These are phyloP conservation scores for Thozetella sp. DNA, from an alignment of 495 filamentous ascomycete species.

Conservation along the genomic window DNA sequence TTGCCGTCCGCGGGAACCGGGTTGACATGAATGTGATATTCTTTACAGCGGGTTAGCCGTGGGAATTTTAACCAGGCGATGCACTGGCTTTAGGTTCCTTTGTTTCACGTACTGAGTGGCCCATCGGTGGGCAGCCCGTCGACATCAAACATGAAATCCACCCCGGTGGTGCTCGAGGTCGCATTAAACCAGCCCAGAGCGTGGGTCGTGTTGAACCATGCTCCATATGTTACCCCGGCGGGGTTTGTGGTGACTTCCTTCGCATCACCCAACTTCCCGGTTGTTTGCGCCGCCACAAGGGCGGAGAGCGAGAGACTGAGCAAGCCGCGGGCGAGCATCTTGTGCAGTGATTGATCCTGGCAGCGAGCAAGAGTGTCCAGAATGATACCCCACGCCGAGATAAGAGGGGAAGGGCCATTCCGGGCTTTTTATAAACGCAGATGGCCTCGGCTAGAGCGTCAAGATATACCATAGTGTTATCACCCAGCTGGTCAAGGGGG, in stretches of 20 bases:
- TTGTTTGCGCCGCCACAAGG: constrained; percentile 38
- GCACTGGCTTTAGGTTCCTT: no score
- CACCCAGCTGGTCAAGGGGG: background rate
- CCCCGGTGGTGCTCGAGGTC: constrained; percentile 53
- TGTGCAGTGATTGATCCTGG: constrained; percentile 3
- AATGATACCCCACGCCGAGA: background rate
- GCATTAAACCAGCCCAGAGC: constrained; percentile 64
- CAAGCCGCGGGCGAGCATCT: constrained; percentile 40
- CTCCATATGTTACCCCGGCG: constrained; percentile 54
- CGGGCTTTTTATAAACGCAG: background rate
- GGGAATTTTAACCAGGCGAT: background rate
- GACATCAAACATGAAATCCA: constrained; percentile 61
- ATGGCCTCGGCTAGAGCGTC: background rate
- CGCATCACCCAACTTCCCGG: constrained; percentile 54
- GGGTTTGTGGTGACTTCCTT: constrained; percentile 60
- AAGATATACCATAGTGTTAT: background rate
- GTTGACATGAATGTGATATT: constrained; percentile 77
- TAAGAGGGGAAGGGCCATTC: background rate
- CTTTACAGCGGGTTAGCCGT: constrained; percentile 36
- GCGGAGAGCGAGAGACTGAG: constrained; percentile 40
- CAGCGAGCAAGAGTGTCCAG: background rate
- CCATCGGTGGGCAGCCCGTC: constrained; percentile 62
- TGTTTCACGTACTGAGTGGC: constrained; percentile 67
- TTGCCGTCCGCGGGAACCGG: constrained; percentile 73
- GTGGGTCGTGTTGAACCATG: constrained; percentile 38